Conservation (phyloP, 345 rosid genomes). For the Eucalyptus urophylla region DNA sequence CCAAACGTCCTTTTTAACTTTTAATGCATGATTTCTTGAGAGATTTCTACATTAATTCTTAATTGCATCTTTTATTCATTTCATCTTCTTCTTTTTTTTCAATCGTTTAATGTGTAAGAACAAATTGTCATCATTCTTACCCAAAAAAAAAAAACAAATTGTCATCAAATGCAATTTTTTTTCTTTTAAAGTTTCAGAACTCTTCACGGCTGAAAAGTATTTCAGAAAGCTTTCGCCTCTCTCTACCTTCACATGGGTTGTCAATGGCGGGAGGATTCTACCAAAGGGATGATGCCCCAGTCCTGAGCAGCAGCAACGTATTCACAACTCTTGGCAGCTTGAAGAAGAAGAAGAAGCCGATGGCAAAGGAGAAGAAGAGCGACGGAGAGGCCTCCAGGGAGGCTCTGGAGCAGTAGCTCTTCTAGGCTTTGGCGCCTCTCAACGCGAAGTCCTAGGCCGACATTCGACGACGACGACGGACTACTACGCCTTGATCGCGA, state of each 20-base stretch:
- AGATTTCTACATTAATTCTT: background rate
- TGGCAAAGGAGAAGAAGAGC: background rate
- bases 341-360: conserved; percentile 43
- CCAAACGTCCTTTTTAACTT: background rate
- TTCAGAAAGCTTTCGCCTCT: background rate
- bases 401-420: conserved; percentile 6
- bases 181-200: background rate
- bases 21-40: background rate
- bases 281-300: conserved; percentile 21
- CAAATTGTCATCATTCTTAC: background rate
- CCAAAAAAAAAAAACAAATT: no score
- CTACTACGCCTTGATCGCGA: conserved; percentile 16
- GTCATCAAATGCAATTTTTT: background rate
- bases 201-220: background rate
- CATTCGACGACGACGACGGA: conserved; percentile 33
- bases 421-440: conserved; percentile 32
- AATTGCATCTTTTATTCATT: background rate
- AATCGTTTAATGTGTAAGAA: background rate
- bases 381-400: conserved; percentile 1
- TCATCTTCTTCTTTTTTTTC: background rate
- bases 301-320: conserved; percentile 31
- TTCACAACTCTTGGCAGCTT: conserved; percentile 35
- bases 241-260: background rate
- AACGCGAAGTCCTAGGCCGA: conserved; percentile 33
- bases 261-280: conserved; percentile 15